Evolutionary conservation across 768 basidiomycete genomes (phyloP).

Genomic region (Boletus barrowsii): DNA sequence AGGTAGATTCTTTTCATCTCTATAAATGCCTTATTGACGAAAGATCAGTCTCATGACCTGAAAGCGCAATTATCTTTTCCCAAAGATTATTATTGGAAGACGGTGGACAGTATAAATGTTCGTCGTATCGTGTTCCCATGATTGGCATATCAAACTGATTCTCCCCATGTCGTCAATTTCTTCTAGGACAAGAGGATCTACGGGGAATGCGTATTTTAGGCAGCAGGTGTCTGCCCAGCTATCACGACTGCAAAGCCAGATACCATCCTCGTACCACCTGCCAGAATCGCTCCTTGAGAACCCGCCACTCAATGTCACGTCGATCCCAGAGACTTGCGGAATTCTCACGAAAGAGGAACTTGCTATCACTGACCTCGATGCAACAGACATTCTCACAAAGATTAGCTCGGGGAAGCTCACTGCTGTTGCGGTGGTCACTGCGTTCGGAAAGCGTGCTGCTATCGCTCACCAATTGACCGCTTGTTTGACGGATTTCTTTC

Average conservation of each 20-base stretch:
- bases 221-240: slow-evolving; percentile 17
- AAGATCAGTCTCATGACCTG: no score
- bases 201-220: slow-evolving; percentile 20
- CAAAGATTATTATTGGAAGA: no score
- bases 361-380: slow-evolving; percentile 35
- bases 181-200: slow-evolving; percentile 21
- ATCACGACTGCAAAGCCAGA: slow-evolving; percentile 22
- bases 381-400: slow-evolving; percentile 29
- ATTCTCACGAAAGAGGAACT: slow-evolving; percentile 33
- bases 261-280: slow-evolving; percentile 21
- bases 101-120: not conserved
- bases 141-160: not conserved
- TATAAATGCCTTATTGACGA: no score
- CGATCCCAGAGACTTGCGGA: slow-evolving; percentile 32
- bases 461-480: slow-evolving; percentile 47
- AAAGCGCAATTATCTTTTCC: no score
- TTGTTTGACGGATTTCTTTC: slow-evolving; percentile 44
- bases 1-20: no score
- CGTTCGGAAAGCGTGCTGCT: slow-evolving; percentile 49
- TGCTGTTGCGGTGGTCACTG: slow-evolving; percentile 39
- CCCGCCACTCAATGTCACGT: slow-evolving; percentile 32
- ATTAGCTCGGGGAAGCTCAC: slow-evolving; percentile 32
- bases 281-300: slow-evolving; percentile 14
- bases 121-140: not conserved
- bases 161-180: slow-evolving; percentile 17